A percentile compares a stretch with the other conserved stretches of the same genome.
Conservation (phyloP, 768 basidiomycete species). For the Termitomyces sp. region DNA sequence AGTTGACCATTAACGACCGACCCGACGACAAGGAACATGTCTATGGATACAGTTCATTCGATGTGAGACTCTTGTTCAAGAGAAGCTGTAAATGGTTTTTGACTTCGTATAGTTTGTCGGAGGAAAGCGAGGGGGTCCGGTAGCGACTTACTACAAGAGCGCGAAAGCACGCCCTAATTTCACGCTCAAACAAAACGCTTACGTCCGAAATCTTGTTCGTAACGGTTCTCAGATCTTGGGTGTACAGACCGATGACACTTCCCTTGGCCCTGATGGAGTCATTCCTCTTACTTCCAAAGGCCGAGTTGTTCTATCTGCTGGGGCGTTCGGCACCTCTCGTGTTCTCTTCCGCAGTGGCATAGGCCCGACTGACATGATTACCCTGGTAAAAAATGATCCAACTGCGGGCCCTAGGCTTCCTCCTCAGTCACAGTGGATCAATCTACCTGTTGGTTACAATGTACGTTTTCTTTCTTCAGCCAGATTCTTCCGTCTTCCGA, state of each 20-base stretch:
- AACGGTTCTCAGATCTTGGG: constrained; percentile 54
- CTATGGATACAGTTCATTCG: constrained; percentile 50
- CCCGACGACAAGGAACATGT: constrained; percentile 57
- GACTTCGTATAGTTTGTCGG: constrained; percentile 30
- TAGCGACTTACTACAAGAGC: constrained; percentile 59
- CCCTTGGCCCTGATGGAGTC: constrained; percentile 52
- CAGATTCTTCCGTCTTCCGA: not conserved
- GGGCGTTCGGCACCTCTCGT: constrained; percentile 52
- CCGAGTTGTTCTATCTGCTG: constrained; percentile 59
- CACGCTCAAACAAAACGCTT: constrained; percentile 43
- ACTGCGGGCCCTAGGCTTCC: constrained; percentile 45
- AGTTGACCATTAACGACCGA: constrained; percentile 53
- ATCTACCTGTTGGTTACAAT: constrained; percentile 56
- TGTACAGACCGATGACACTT: constrained; percentile 58
- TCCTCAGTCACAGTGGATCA: constrained; percentile 45
- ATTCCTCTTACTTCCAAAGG: constrained; percentile 50
- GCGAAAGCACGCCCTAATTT: constrained; percentile 51
- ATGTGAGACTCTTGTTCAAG: constrained; percentile 22
- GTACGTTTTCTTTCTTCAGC: constrained; percentile 20
- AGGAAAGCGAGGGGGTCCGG: constrained; percentile 51
- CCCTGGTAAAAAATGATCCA: constrained; percentile 43
- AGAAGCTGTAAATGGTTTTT: not conserved
- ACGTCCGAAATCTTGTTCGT: constrained; percentile 51
- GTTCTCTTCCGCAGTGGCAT: constrained; percentile 61
- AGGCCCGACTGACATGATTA: constrained; percentile 56